Conservation (phyloP, 768 basidiomycete genomes). For the Obba rivulosa region DNA sequence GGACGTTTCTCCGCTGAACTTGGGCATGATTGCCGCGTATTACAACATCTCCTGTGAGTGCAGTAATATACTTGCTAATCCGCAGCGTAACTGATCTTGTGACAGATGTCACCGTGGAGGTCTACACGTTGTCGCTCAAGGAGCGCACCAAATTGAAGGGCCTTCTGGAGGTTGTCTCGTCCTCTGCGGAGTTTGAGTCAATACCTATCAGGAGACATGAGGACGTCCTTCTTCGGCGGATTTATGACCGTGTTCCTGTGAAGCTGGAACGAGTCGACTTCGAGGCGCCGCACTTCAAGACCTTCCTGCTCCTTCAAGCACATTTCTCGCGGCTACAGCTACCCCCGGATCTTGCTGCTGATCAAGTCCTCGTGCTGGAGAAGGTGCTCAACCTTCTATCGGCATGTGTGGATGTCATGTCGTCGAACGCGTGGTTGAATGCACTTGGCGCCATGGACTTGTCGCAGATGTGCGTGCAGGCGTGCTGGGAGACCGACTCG, state of each 20-base stretch:
- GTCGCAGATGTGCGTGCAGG: conserved; percentile 98
- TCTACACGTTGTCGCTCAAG: conserved; percentile 91
- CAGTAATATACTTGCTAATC: not conserved
- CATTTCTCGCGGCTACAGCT: conserved; percentile 93
- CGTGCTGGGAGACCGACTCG: conserved; percentile 95
- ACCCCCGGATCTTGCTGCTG: conserved; percentile 89
- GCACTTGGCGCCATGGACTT: conserved; percentile 97
- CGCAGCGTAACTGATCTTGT: conserved; percentile 14
- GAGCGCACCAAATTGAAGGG: conserved; percentile 97
- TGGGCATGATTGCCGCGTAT: conserved; percentile 98
- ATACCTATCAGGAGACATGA: conserved; percentile 96
- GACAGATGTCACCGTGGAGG: conserved; percentile 91
- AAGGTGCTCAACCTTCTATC: conserved; percentile 89
- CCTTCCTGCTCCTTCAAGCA: conserved; percentile 92
- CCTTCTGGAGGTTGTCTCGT: conserved; percentile 92
- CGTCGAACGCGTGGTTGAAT: conserved; percentile 91
- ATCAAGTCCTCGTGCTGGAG: conserved; percentile 82
- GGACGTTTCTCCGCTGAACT: conserved; percentile 86
- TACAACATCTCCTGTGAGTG: conserved; percentile 86
- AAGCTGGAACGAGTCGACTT: conserved; percentile 83
- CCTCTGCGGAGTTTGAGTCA: conserved; percentile 92
- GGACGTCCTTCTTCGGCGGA: conserved; percentile 74
- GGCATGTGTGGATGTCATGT: conserved; percentile 98
- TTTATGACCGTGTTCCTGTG: conserved; percentile 96
- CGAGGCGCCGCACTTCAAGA: conserved; percentile 96